These are phyloP conservation scores for Dipodascus albidus DNA, from an alignment of 805 yeast genomes.

Conservation along the genomic window DNA sequence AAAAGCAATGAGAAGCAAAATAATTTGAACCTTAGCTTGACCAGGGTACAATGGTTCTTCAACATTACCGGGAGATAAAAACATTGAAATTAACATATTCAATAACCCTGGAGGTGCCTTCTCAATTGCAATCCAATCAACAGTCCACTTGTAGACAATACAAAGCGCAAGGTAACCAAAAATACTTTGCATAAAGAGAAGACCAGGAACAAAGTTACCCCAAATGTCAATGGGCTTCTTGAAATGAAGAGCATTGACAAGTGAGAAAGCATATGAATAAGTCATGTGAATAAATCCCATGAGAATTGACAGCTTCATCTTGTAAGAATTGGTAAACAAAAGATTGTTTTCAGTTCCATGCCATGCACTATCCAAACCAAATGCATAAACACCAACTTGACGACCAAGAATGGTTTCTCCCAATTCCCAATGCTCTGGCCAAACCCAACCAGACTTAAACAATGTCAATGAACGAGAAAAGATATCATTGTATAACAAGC, in stretches of 20 bases:
- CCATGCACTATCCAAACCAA: conserved; percentile 94
- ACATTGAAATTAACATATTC: conserved; percentile 94
- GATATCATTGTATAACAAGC: conserved; percentile 84
- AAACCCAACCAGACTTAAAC: conserved; percentile 84
- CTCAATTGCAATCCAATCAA: conserved; percentile 74
- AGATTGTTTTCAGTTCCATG: conserved; percentile 92
- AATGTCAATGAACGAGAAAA: conserved; percentile 85
- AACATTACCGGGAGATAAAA: conserved; percentile 80
- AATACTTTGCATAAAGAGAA: conserved; percentile 90
- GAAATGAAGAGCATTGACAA: conserved; percentile 65
- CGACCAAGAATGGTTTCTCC: conserved; percentile 64
- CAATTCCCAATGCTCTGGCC: conserved; percentile 65
- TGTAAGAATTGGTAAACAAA: conserved; percentile 86
- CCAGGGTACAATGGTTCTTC: conserved; percentile 73
- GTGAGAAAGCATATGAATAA: conserved; percentile 75
- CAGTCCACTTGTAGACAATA: conserved; percentile 88
- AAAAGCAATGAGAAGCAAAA: conserved; percentile 64
- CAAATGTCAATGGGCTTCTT: conserved; percentile 65
- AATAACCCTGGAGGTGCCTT: conserved; percentile 84
- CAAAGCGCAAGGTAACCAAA: conserved; percentile 84
- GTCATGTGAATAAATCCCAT: conserved; percentile 95
- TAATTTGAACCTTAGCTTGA: conserved; percentile 64
- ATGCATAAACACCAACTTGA: conserved; percentile 55
- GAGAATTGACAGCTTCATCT: conserved; percentile 90
- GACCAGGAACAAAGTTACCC: conserved; percentile 91